Evolutionary conservation across 202 grass and related monocot species (phyloP), one percentile per base, ranked within the genome.

Genomic region (Schoenoplectus triqueter): DNA sequence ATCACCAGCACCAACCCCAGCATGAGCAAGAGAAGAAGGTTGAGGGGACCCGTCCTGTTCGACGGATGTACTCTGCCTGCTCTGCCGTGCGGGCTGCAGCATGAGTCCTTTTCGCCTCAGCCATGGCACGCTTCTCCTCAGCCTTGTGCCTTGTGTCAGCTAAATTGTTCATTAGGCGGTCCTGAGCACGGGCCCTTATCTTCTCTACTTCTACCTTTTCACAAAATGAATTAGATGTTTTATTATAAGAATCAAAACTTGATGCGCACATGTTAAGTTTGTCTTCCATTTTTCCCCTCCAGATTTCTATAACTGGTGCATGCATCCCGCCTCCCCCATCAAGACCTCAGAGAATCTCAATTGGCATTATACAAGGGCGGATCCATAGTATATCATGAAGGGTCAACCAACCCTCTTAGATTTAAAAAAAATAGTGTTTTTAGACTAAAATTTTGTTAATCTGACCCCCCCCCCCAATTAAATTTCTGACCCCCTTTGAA

Each of bases 21-120:
- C 79, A 89, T 88, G 91, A 94, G 89, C 93, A 96, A 67, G 87
- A 85, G 50, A 96, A 83, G 69, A 90, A 73, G 0, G 88, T 91
- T 10, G 90, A 76, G 4, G 96, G 96, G 71, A 99, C 75, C 6
- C 76, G 55, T 0, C 96, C 96, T 0, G 96, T 99, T 85, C 91
- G 91, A 87, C 91, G 87, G 60, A 99, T 99, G 74, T 94, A 88
- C 7, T 99, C 91, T 14, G 90, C 93, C 86, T 99, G 96, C 68
- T 90, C 89, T 0, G 86, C 87, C 0, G 96, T 96, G 69, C 84
- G 93, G 5, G 89, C 87, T 8, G 90, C 96, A 0, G 91, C 88
- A 0, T 78, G 91, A 85, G 88, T 92, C 20, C 86, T 89, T 86
- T 85, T 94, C 0, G 69, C 84, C 66, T 94, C 96, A 0, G 96